Base-by-base conservation (phyloP, 352 stramenopile species). In the Pythium oligandrum region DNA sequence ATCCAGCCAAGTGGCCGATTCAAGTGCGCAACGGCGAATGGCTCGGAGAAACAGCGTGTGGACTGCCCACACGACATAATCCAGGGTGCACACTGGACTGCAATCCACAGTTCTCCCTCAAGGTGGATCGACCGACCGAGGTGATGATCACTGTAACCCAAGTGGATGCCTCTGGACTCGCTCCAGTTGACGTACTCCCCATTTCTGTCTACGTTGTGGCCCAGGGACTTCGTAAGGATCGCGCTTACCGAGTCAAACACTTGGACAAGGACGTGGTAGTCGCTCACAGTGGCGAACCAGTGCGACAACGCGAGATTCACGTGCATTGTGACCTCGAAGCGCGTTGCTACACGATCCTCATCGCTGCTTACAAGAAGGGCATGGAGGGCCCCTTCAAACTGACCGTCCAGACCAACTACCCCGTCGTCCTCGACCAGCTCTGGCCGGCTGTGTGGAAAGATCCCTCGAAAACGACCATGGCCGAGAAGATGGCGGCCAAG, bases 361-460 rank as follows among this genome's bases (percentile, higher is more conserved):
- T 94, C 26, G 86, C 78, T 2, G 79, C 90, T 4, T 97, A 97
- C 61, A 75, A 91, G 50, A 83, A 78, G 48, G 79, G 74, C 11
- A 95, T 97, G 81, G 89, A 98, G 54, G 91, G 91, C 2, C 76
- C 85, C 31, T 98, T 98, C 65, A 80, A 78, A 37, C 40, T 97
- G 34, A 75, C 66, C 11, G 70, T 97, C 40, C 76, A 95, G 55
- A 96, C 72, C 52, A 96, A 95, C 49, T 95, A 96, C 59, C 71
- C 73, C 7, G 74, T 96, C 2, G 68, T 64, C 36, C 44, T 94
- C 4, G 61, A 85, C 43, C 83, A 83, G 64, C 67, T 96, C 9
- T 96, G 85, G 82, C 88, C 88, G 17, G 77, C 79, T 7, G 64
- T 75, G 35, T 90, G 83, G 83, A 91, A 91, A 46, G 78, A 79